Percentiles rank a stretch among this genome's conserved stretches.
phyloP scores from a whole-genome alignment of 257 asterid genomes.

The Ehretia macrophylla region DNA sequence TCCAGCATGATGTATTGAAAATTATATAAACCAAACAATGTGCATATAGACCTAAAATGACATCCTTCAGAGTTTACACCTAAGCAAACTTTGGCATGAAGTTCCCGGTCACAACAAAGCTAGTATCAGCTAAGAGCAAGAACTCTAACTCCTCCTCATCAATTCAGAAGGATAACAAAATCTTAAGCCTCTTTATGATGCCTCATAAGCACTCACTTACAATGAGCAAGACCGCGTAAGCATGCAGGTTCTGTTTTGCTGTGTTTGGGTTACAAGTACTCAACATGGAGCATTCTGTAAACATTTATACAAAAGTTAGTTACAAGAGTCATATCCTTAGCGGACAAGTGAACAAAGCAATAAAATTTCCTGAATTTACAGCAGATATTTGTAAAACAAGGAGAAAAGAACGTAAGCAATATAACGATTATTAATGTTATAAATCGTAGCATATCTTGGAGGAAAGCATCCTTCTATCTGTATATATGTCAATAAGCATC shows the following conservation, averaged over 20 bases:
- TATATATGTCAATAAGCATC: too few relatives aligned
- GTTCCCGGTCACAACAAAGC: background rate
- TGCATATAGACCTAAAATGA: background rate
- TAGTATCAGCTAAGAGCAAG: background rate
- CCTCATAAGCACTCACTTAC: constrained; percentile 49
- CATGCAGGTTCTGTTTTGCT: constrained; percentile 68
- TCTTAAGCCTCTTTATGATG: background rate
- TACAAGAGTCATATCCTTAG: constrained; percentile 14
- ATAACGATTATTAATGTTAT: too few relatives aligned
- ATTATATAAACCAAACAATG: too few relatives aligned
- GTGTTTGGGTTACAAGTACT: constrained; percentile 73
- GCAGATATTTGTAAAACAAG: constrained; percentile 1
- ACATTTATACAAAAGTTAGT: constrained; percentile 18
- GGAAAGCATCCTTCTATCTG: too few relatives aligned
- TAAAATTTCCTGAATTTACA: background rate
- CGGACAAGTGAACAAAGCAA: constrained; percentile 3
- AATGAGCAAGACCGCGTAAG: constrained; percentile 65
- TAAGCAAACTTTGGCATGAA: background rate
- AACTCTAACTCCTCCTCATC: too few relatives aligned
- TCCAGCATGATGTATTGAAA: too few relatives aligned
- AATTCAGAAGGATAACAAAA: background rate
- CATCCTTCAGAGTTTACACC: background rate
- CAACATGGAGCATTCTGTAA: constrained; percentile 84
- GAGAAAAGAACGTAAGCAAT: background rate
- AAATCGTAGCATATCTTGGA: too few relatives aligned